Percentiles rank a stretch among this genome's conserved stretches.
phyloP scores from a whole-genome alignment of 306 rosid species.

The apple (Malus domestica) region DNA sequence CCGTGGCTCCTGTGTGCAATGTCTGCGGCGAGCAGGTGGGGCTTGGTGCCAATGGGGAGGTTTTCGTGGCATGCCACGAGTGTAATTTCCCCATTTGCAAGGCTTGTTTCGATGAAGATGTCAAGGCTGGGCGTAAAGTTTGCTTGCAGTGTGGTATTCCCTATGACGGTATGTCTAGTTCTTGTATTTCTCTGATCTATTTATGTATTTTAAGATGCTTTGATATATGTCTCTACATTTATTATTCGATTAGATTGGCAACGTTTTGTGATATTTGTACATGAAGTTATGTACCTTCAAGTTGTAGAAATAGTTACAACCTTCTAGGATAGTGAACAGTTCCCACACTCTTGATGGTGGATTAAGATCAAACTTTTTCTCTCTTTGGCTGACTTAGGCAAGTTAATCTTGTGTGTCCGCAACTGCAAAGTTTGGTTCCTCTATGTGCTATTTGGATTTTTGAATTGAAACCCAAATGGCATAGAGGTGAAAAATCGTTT shows the following conservation, averaged over 20 bases:
- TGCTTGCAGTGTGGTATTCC: constrained; percentile 81
- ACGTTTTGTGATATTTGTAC: background rate
- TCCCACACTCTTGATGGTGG: background rate
- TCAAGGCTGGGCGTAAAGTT: constrained; percentile 65
- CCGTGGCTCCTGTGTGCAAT: constrained; percentile 67
- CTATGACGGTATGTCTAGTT: constrained; percentile 39
- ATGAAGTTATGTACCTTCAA: background rate
- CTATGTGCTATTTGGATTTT: background rate
- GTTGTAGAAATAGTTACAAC: background rate
- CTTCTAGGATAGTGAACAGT: background rate
- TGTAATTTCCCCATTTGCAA: constrained; percentile 79
- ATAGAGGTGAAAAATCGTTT: background rate
- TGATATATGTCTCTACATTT: background rate
- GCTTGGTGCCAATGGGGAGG: constrained; percentile 60
- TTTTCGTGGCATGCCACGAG: constrained; percentile 77
- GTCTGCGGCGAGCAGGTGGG: constrained; percentile 82
- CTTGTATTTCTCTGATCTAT: background rate
- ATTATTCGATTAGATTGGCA: background rate
- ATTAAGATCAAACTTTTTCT: background rate
- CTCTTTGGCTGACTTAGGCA: background rate
- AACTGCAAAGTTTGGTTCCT: background rate
- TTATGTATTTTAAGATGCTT: background rate
- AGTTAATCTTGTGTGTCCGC: background rate
- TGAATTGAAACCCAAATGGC: background rate
- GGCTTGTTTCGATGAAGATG: constrained; percentile 61